phyloP scores from a whole-genome alignment of 208 protist genomes.

The Crithidia brevicula region DNA sequence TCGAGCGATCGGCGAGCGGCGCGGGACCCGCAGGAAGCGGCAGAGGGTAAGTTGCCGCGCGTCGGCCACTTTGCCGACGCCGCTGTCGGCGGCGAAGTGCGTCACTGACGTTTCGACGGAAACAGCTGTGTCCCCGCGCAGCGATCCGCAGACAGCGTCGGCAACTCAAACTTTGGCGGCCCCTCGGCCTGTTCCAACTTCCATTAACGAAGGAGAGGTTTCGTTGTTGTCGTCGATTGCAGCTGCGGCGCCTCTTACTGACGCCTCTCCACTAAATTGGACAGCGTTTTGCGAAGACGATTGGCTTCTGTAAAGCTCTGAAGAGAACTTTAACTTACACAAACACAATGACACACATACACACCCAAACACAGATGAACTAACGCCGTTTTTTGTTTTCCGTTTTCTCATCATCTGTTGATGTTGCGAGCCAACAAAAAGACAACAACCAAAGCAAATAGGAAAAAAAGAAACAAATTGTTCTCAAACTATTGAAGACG shows the following conservation, averaged over 20 bases:
- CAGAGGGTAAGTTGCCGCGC: not conserved
- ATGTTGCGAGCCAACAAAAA: too few species aligned
- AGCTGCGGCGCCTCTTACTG: not conserved
- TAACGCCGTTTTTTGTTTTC: not conserved
- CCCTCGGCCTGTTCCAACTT: too few species aligned
- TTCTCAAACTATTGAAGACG: too few species aligned
- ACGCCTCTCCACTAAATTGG: slow-evolving; percentile 25
- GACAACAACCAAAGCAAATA: too few species aligned
- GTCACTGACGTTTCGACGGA: too few species aligned
- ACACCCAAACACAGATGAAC: not conserved
- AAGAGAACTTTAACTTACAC: not conserved
- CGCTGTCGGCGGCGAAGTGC: not conserved
- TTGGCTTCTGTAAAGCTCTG: slow-evolving; percentile 33
- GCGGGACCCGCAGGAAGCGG: slow-evolving; percentile 5
- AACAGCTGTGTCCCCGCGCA: too few species aligned
- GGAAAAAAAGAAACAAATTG: too few species aligned
- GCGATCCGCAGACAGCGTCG: not conserved
- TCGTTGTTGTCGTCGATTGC: not conserved
- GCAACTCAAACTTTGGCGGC: too few species aligned
- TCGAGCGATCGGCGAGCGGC: not conserved
- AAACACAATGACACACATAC: not conserved
- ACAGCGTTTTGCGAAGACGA: slow-evolving; percentile 61
- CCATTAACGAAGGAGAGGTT: too few species aligned
- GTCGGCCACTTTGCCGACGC: not conserved
- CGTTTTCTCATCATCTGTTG: too few species aligned